A percentile compares a stretch with the other conserved stretches of the same genome.
These are phyloP conservation scores for Cucurbitaria berberidis DNA, from an alignment of 2,329 filamentous ascomycete genomes.

Conservation along the genomic window DNA sequence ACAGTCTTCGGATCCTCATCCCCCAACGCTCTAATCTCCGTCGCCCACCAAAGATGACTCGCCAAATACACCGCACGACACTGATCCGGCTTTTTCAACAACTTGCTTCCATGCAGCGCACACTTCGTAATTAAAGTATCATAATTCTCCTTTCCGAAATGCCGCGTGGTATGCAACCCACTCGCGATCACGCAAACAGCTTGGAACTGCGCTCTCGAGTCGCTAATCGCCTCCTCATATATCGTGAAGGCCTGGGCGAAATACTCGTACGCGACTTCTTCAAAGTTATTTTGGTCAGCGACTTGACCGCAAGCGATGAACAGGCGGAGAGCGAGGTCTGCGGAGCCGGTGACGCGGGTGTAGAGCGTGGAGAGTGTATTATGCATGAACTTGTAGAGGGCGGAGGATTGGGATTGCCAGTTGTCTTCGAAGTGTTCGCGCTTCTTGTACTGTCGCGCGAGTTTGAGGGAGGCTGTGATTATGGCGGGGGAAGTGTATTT, in stretches of 20 bases:
- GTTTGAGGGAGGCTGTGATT: conserved; percentile 86
- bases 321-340: conserved; percentile 85
- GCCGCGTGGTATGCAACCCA: conserved; percentile 83
- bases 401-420: conserved; percentile 74
- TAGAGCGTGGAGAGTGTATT: conserved; percentile 86
- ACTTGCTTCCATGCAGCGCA: conserved; percentile 92
- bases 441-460: conserved; percentile 85
- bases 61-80: conserved; percentile 96
- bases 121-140: conserved; percentile 98
- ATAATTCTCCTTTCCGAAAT: conserved; percentile 97
- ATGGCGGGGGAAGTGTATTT: conserved; percentile 94
- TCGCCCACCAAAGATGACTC: conserved; percentile 97
- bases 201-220: conserved; percentile 96
- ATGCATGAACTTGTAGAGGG: conserved; percentile 95
- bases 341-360: conserved; percentile 81
- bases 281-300: conserved; percentile 87
- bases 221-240: conserved; percentile 94
- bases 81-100: conserved; percentile 97
- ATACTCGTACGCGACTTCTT: conserved; percentile 97
- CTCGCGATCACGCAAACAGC: conserved; percentile 94
- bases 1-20: conserved; percentile 84
- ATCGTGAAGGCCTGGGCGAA: conserved; percentile 98
- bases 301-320: conserved; percentile 93
- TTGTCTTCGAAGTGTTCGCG: conserved; percentile 86
- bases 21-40: conserved; percentile 75